These are phyloP conservation scores for Dalechampia spathulata DNA, from an alignment of 441 rosid species.

Conservation along the genomic window DNA sequence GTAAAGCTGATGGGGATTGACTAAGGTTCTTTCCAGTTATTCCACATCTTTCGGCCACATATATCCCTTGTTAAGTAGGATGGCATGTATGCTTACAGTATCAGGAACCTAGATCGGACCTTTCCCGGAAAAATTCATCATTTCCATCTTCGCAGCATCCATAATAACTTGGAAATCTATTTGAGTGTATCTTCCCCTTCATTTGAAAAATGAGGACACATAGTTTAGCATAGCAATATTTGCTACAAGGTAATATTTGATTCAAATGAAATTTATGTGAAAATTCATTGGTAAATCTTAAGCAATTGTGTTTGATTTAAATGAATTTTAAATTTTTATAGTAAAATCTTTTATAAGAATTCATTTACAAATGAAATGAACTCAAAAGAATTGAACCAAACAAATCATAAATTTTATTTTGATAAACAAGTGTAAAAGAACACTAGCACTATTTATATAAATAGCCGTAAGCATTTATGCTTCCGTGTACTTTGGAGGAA, in stretches of 20 bases:
- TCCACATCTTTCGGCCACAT: background rate
- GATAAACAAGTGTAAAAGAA: background rate
- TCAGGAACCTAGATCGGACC: conserved; percentile 10
- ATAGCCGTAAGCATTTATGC: background rate
- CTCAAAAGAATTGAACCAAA: no score
- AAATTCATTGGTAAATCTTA: no score
- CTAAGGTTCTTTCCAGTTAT: background rate
- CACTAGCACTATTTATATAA: background rate
- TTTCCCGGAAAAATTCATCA: conserved; percentile 52
- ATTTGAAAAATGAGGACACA: conserved; percentile 11
- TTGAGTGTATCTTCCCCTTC: conserved; percentile 76
- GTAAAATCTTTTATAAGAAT: no score
- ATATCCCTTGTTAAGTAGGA: background rate
- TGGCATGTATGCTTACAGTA: background rate
- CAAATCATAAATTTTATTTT: no score
- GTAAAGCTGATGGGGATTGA: background rate
- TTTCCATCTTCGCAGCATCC: conserved; percentile 81
- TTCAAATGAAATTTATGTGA: no score
- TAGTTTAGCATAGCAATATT: conserved; percentile 9
- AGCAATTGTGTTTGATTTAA: no score
- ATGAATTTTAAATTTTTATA: no score
- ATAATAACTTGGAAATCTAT: conserved; percentile 60
- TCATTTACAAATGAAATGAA: no score
- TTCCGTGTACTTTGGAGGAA: background rate
- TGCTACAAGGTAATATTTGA: no score